These are phyloP conservation scores for Medicago ruthenica DNA, from an alignment of 306 rosid genomes.

Conservation along the genomic window DNA sequence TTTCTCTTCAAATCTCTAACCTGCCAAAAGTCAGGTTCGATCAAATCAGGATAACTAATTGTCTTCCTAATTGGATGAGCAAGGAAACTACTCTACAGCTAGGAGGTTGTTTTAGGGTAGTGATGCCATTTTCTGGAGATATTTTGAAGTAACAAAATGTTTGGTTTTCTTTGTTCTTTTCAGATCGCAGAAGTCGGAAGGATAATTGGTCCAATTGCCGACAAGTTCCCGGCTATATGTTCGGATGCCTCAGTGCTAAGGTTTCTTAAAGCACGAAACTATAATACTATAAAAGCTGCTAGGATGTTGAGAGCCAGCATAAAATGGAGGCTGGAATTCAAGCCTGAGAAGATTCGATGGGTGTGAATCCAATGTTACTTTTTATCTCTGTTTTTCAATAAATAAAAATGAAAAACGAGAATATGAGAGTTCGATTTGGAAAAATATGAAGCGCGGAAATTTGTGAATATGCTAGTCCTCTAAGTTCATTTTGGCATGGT, in stretches of 20 bases:
- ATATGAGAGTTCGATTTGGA: conserved; percentile 2
- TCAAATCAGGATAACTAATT: no score
- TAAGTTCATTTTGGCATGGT: conserved; percentile 2
- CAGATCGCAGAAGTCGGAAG: conserved; percentile 68
- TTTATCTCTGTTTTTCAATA: not conserved
- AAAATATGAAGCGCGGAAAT: conserved; percentile 1
- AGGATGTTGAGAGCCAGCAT: conserved; percentile 70
- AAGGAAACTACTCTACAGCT: no score
- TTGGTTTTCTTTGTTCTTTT: conserved; percentile 16
- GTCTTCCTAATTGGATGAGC: no score
- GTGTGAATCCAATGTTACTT: conserved; percentile 46
- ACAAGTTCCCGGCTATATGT: conserved; percentile 58
- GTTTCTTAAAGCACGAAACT: conserved; percentile 72
- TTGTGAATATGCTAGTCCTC: conserved; percentile 18
- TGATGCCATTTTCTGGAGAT: conserved; percentile 5
- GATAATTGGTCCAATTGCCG: conserved; percentile 69
- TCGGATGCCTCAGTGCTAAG: conserved; percentile 68
- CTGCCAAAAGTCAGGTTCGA: no score
- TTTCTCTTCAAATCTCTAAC: not conserved
- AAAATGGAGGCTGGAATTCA: conserved; percentile 77
- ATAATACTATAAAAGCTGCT: conserved; percentile 66
- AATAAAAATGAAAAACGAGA: not conserved
- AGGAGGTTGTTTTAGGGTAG: conserved; percentile 3
- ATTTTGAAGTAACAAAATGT: conserved; percentile 27
- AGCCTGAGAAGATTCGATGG: conserved; percentile 79